phyloP scores from a whole-genome alignment of 495 filamentous ascomycete species.

The Penicillium arizonense region DNA sequence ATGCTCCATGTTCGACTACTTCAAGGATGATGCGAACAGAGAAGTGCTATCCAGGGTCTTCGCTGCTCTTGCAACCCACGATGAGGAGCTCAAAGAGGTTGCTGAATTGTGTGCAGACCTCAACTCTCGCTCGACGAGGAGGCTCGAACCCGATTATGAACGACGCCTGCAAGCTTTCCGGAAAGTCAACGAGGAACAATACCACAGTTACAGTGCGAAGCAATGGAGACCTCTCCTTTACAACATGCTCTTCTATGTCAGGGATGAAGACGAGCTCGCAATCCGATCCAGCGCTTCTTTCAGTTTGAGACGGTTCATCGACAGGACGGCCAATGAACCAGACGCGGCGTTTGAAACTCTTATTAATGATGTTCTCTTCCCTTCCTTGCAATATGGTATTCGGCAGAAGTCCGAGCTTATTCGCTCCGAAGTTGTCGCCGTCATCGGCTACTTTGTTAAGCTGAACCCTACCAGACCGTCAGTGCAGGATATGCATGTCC shows the following conservation, averaged over 20 bases:
- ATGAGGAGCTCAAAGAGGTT: conserved; percentile 57
- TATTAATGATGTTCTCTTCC: conserved; percentile 62
- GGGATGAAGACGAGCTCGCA: conserved; percentile 81
- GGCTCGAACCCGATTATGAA: conserved; percentile 83
- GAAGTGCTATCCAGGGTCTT: conserved; percentile 70
- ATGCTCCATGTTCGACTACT: conserved; percentile 78
- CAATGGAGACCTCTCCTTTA: conserved; percentile 90
- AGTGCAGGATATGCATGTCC: conserved; percentile 69
- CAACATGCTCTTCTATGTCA: conserved; percentile 87
- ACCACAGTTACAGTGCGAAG: conserved; percentile 56
- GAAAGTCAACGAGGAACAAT: conserved; percentile 57
- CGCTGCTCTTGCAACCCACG: conserved; percentile 60
- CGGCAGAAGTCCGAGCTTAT: conserved; percentile 79
- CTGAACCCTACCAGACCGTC: conserved; percentile 64
- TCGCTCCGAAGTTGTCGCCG: conserved; percentile 71
- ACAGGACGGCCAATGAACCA: conserved; percentile 43
- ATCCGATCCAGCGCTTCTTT: conserved; percentile 84
- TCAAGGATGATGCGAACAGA: conserved; percentile 75
- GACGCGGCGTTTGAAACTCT: conserved; percentile 47
- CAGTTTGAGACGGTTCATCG: conserved; percentile 76
- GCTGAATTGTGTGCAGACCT: conserved; percentile 73
- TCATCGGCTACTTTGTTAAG: conserved; percentile 75
- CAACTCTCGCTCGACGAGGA: conserved; percentile 68
- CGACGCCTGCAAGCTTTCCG: conserved; percentile 75
- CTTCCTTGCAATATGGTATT: conserved; percentile 71